Evolutionary conservation across 2,329 filamentous ascomycete genomes (phyloP), one percentile per base, ranked within the genome.

Genomic region (Tolypocladium endophyticum): DNA sequence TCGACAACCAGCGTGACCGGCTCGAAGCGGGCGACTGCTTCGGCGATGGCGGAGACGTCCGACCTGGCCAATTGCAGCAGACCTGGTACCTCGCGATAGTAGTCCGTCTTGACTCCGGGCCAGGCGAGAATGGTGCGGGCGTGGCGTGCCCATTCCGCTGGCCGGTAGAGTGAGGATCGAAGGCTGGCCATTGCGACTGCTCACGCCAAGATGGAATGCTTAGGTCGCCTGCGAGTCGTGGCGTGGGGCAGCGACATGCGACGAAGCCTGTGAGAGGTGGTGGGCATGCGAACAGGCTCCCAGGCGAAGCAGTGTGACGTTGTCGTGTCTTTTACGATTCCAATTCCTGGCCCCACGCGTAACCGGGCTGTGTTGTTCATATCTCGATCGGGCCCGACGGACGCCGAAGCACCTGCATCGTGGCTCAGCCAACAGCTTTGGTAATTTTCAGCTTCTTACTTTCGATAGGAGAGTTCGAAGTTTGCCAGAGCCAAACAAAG

Each of bases 41-140:
- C 59, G 7, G 69, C 65, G 9, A 71, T 64, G 14, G 61, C 53
- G 3, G 64, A 67, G 14, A 71, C 62, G 57, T 71, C 69, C 20
- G 50, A 23, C 12, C 63, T 67, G 33, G 63, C 62, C 8, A 38
- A 52, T 5, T 52, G 55, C 35, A 64, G 28, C 5, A 45, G 30
- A 3, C 58, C 56, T 4, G 59, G 58, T 20, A 56, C 39, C 4
- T 59, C 41, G 43, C 58, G 47, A 12, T 61, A 60, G 25, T 58
- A 25, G 1, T 50, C 33, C 6, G 38, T 33, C 4, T 61, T 50
- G 16, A 47, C 14, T 16, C 60, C 59, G 0, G 62, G 62, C 63
- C 62, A 64, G 41, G 52, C 62, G 36, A 64, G 39, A 36, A 64
- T 56, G n/a, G 56, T 61, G 28, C 45, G 30, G 3, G 57, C 55